These are phyloP conservation scores for Rhynchospora pubera DNA, from an alignment of 176 grass and related monocot genomes.

Conservation along the genomic window DNA sequence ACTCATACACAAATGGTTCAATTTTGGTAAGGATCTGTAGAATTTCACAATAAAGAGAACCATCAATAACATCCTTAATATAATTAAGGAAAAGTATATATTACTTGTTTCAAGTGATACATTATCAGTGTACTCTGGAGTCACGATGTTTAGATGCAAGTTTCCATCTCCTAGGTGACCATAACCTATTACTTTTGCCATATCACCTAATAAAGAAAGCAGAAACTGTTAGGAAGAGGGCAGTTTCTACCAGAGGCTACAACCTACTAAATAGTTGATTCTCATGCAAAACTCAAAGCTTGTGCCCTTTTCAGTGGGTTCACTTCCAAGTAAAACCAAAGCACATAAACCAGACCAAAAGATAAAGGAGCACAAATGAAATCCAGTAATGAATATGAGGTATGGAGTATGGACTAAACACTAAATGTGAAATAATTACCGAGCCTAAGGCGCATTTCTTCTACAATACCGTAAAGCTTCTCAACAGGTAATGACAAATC, in stretches of 20 bases:
- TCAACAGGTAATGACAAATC: constrained; percentile 78
- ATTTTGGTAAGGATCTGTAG: constrained; percentile 60
- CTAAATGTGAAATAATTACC: constrained; percentile 36
- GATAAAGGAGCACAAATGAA: background rate
- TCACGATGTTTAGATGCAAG: constrained; percentile 77
- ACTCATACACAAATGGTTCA: constrained; percentile 92
- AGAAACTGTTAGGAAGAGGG: background rate
- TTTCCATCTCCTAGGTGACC: constrained; percentile 97
- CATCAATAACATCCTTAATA: constrained; percentile 18
- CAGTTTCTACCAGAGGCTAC: background rate
- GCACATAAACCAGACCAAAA: background rate
- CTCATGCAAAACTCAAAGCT: background rate
- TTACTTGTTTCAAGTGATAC: constrained; percentile 30
- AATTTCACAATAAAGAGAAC: constrained; percentile 29
- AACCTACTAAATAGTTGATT: background rate
- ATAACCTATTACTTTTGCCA: constrained; percentile 66
- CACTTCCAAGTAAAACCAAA: background rate
- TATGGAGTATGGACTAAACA: background rate
- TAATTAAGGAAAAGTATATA: constrained; percentile 4
- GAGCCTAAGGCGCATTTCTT: constrained; percentile 78
- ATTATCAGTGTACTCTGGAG: constrained; percentile 59
- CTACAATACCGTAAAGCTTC: constrained; percentile 78
- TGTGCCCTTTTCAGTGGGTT: background rate
- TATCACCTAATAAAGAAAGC: constrained; percentile 40
- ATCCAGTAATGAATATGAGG: background rate